Evolutionary conservation across 306 rosid species (phyloP), one percentile per base, ranked within the genome.

Genomic region (Quercus variabilis): DNA sequence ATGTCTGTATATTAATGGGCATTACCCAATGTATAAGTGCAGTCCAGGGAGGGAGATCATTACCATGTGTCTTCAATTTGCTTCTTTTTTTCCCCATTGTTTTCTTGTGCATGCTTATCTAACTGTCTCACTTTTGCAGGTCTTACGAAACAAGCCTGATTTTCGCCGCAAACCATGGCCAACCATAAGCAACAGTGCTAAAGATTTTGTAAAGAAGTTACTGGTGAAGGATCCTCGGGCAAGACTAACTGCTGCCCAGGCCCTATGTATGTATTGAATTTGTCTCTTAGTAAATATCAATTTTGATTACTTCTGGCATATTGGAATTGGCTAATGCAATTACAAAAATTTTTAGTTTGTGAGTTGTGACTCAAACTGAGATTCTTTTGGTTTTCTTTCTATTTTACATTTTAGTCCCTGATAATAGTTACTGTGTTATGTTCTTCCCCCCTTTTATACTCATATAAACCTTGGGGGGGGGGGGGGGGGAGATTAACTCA

Each of bases 241-340:
- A 55, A 93, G 99, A 86, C 88, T 89, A 74, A 96, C 99, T 83
- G 99, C 99, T 89, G 97, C 99, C 59, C 99, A 96, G 93, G 99
- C 99, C 79, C 83, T 96, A 71, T 96, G 99, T 96, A 91, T 76
- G 97, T 86, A 31, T 41, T 79, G 76, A 14, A 54, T 55, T 82
- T 63, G 70, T 84, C 49, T 67, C 86, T 62, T 74, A 43, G 71
- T 54, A 23, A 38, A 73, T 72, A 51, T 58, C 55, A 84, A 67
- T 65, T 63, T 80, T 79, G 73, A 69, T 77, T 83, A 57, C 63
- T 65, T 65, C 19, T 84, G 62, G 77, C 64, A 25, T 56, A 70
- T 80, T 74, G 78, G 31, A 79, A 49, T 74, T 74, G 58, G 64
- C 60, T 74, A 62, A 69, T 18, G 54, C 12, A 41, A 35, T 46